Base-by-base conservation (phyloP, 2,329 filamentous ascomycete species). In the Fusarium sp. region DNA sequence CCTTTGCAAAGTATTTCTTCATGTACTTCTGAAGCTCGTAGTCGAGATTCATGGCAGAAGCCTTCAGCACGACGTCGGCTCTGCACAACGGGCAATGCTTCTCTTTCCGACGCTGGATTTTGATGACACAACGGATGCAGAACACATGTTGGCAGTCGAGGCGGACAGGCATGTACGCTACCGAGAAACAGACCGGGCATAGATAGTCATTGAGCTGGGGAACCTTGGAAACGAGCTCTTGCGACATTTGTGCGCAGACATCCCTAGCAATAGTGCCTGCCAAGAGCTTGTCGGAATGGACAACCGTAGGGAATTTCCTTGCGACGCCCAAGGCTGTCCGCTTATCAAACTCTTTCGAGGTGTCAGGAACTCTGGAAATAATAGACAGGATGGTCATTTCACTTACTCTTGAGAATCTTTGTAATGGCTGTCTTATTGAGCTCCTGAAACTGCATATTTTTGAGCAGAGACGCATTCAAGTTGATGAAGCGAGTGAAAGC, bases 121-220 rank as follows among this genome's bases (percentile, higher is more conserved):
- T 89, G 66, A 97, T 89, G 48, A 95, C 85, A 76, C 93, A 97
- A 5, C 92, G 86, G 58, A 96, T 95, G 80, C 93, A 97, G 75
- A 95, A 94, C 16, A 94, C 82, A 70, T 96, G 93, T 28, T 86
- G 82, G 78, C 93, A 97, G 16, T 86, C 85, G 33, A 97, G 83
- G 24, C 90, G 88, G n/a, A 97, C 88, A 0, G 93, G 93, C 71
- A 92, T 88, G 84, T 92, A 96, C n/a, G 91, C 89, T 60, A 97
- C 88, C 42, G 87, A 87, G 72, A 91, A 90, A 80, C 93, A 96
- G 63, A 96, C 89, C 3, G 93, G 93, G 73, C 93, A 97, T 11
- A 90, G 84, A 79, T 94, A 95, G 79, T 97, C 93, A 74, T 93
- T 90, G n/a, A 96, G 80, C 73, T 94, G 92, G 1, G 93, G 93